Evolutionary conservation across 2,329 filamentous ascomycete genomes (phyloP).

Genomic region (Diaporthe vexans): DNA sequence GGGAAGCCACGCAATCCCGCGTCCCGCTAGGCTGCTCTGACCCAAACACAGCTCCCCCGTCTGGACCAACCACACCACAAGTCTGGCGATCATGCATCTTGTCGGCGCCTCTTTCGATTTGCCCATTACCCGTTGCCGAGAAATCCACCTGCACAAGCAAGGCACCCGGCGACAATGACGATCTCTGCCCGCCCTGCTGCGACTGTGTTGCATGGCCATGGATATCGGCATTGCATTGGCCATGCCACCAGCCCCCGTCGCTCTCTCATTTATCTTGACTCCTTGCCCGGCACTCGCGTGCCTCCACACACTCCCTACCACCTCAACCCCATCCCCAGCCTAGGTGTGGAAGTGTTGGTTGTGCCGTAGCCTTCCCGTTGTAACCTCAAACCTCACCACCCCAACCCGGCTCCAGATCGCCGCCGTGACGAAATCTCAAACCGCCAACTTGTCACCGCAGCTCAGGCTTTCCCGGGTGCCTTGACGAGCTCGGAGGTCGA

Average conservation of each 20-base stretch:
- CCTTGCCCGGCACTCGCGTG: background rate
- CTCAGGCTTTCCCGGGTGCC: background rate
- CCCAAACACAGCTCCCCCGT: constrained; percentile 11
- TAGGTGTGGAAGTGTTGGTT: background rate
- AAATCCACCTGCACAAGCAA: constrained; percentile 19
- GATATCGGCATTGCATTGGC: background rate
- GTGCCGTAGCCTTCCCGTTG: background rate
- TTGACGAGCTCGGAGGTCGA: background rate
- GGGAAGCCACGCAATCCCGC: constrained; percentile 20
- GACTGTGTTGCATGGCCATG: background rate
- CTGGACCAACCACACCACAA: constrained; percentile 29
- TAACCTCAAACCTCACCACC: background rate
- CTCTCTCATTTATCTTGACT: background rate
- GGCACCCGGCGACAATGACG: constrained; percentile 25
- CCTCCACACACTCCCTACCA: background rate
- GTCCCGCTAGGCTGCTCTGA: constrained; percentile 23
- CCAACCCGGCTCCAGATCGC: background rate
- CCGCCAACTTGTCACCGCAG: constrained; percentile 22
- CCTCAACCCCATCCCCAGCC: background rate
- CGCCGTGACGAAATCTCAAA: constrained; percentile 11
- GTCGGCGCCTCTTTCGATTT: constrained; percentile 29
- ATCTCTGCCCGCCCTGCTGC: constrained; percentile 13
- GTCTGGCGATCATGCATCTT: constrained; percentile 27
- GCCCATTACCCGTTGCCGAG: constrained; percentile 6
- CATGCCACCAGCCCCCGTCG: background rate